phyloP scores from a whole-genome alignment of 805 yeast genomes.

The Candida hungchunana region DNA sequence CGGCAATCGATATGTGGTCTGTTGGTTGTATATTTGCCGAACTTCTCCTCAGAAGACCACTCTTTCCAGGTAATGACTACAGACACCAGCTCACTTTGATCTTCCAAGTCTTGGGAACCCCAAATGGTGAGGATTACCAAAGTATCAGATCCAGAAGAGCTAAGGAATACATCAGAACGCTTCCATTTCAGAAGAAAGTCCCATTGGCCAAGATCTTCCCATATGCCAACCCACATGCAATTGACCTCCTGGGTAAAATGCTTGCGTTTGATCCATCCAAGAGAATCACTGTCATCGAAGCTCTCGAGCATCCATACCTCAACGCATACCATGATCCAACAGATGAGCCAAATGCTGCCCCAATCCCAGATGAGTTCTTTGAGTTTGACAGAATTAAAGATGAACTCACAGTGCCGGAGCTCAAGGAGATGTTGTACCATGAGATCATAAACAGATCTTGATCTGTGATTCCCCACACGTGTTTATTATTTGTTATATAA shows the following conservation, averaged over 20 bases:
- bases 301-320: conserved; percentile 82
- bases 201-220: conserved; percentile 47
- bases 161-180: conserved; percentile 75
- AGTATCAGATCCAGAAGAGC: conserved; percentile 79
- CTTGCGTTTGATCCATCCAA: conserved; percentile 79
- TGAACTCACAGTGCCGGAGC: conserved; percentile 66
- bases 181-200: conserved; percentile 66
- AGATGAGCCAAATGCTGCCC: conserved; percentile 85
- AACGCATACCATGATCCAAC: conserved; percentile 88
- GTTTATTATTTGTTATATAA: too few relatives aligned
- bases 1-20: conserved; percentile 95
- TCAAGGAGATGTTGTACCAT: conserved; percentile 72
- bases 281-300: conserved; percentile 80
- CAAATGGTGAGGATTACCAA: conserved; percentile 71
- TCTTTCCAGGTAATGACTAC: conserved; percentile 93
- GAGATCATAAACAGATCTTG: conserved; percentile 44
- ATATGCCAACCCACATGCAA: conserved; percentile 56
- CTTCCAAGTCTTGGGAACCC: conserved; percentile 84
- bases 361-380: conserved; percentile 82
- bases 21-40: conserved; percentile 96
- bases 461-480: too few relatives aligned
- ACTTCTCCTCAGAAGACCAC: conserved; percentile 76
- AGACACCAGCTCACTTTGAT: conserved; percentile 85
- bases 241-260: conserved; percentile 61
- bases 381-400: conserved; percentile 85